A percentile compares a stretch with the other conserved stretches of the same genome.
Conservation (phyloP, 2,329 filamentous ascomycete species). For the Hortaea sp. region DNA sequence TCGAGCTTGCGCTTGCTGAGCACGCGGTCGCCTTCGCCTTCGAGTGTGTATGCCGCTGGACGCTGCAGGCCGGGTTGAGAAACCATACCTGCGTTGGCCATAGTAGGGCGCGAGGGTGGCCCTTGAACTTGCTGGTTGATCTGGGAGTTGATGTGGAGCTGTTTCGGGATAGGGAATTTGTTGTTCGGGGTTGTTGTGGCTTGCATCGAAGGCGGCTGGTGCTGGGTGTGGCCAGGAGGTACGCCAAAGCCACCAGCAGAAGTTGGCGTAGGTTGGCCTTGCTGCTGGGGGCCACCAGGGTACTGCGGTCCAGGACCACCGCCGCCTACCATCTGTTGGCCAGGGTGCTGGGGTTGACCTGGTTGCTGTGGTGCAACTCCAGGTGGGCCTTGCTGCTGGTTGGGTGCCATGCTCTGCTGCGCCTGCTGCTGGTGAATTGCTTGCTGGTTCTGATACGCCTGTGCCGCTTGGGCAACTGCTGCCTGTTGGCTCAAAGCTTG, state of each 20-base stretch:
- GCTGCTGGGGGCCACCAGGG: conserved; percentile 8
- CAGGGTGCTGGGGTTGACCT: neutral
- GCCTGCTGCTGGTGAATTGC: conserved; percentile 8
- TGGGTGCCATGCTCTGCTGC: conserved; percentile 7
- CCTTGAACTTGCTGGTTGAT: conserved; percentile 66
- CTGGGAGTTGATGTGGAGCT: conserved; percentile 60
- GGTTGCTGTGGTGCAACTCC: neutral
- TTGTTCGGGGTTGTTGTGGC: conserved; percentile 33
- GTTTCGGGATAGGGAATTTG: conserved; percentile 77
- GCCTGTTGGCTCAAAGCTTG: conserved; percentile 33
- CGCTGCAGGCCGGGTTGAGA: conserved; percentile 76
- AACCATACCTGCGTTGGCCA: conserved; percentile 76
- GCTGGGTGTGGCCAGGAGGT: neutral
- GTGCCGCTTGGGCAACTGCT: conserved; percentile 33
- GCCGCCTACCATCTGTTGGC: neutral
- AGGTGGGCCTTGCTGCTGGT: conserved; percentile 12
- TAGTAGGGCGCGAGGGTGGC: conserved; percentile 66
- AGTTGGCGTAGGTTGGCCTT: conserved; percentile 15
- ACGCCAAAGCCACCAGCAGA: conserved; percentile 11
- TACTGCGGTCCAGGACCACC: conserved; percentile 13
- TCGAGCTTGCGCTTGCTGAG: conserved; percentile 98
- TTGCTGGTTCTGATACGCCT: conserved; percentile 21
- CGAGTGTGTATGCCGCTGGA: conserved; percentile 73
- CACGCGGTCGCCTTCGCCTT: conserved; percentile 84
- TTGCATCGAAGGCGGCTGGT: conserved; percentile 11